Evolutionary conservation across 208 protist species (phyloP), one percentile per base, ranked within the genome.

Genomic region (Trypanosoma brucei): DNA sequence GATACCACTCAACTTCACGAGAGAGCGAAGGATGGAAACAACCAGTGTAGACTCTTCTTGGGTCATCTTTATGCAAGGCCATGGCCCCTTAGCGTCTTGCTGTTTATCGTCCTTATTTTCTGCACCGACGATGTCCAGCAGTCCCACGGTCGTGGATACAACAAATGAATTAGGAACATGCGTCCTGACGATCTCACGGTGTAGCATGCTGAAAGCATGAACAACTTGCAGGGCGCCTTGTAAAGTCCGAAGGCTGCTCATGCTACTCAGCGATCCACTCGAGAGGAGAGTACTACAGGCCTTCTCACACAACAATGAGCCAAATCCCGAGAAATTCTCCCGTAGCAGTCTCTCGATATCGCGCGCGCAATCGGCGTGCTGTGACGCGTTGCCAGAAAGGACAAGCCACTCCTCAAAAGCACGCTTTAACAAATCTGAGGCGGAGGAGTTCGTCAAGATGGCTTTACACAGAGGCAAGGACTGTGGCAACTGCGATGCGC

Each of bases 331-430:
- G 59, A 68, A 78, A 13, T 67, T 36, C 50, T 67, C 59, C 22
- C 55, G 63, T 35, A 78, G 48, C 40, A 35, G 35, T 33, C 46
- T 55, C 50, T 72, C 45, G 59, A 71, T 52, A 48, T 67, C 65
- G 30, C 55, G 14, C 14, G 54, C 37, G n/a, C 40, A 58, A 48
- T 42, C 34, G 3, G 38, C 33, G 3, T 64, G 50, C 40, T 9
- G 34, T 48, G 65, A 63, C 7, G 42, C 6, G 8, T 36, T 9
- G 2, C 36, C 13, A 14, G 40, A 30, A 11, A 3, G 9, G 38
- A 50, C 55, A 36, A 70, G n/a, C 65, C 56, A 70, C 8, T 3
- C 31, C 63, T 73, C 73, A 51, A 74, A 67, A 9, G 62, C 72
- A 14, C 42, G 42, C 40, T 69, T 69, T 46, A 73, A 14, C 14